Evolutionary conservation across 768 basidiomycete genomes (phyloP), one percentile per base, ranked within the genome.

Genomic region (Megacollybia marginata): DNA sequence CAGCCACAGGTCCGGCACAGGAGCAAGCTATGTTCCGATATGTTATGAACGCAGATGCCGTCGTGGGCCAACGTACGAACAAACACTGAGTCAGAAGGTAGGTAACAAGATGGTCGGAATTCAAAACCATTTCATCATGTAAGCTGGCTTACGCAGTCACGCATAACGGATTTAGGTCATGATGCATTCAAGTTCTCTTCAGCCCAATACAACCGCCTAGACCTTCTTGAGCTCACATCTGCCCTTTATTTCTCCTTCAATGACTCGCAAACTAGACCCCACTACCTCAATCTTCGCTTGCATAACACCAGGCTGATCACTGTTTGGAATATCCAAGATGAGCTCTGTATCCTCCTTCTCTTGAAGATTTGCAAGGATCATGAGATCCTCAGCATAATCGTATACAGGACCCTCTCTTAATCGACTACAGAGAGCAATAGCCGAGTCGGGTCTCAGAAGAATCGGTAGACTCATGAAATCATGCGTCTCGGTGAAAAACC

Each of bases 391-490:
- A 16, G 62, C 51, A 48, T 61, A 63, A 31, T 63, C 59, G 33
- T 59, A 63, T 16, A 50, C 53, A 12, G 49, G 47, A 20, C 54
- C 54, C 32, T 62, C 45, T 5, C 54, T 52, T 1, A 56, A 53
- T 6, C 23, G 23, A 28, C 23, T 28, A 28, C 4, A 28, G 20
- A 59, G 47, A 4, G 59, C 62, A 18, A 67, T 51, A 1, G 60
- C 66, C 18, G 57, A 44, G 9, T 62, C 64, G 20, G 63, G 65
- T 19, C 65, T 55, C 7, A 67, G 48, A 9, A 66, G 48, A 13
- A 67, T 36, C 10, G 65, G 66, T 19, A 67, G 47, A 44, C 60
- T 59, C 19, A 48, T 55, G 48, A 65, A 67, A 34, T 60, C 56
- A 44, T 65, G 63, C 9, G 46, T 51, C 51, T 65, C 65, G 2